Conservation (phyloP, 2,329 filamentous ascomycete genomes). For the Phaeomoniella chlamydospora region DNA sequence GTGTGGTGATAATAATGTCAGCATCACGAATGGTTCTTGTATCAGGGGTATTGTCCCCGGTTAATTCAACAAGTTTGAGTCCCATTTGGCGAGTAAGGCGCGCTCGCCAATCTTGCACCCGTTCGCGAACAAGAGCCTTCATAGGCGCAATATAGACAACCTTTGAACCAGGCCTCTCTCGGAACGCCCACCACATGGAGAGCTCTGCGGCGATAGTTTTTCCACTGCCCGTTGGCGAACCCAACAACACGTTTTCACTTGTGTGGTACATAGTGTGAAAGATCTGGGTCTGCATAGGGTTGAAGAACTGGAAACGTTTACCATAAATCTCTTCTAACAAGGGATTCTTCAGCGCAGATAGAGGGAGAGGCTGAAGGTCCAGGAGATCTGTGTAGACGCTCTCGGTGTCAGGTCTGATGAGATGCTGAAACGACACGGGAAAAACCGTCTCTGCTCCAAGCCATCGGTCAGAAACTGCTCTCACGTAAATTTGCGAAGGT, state of each 20-base stretch:
- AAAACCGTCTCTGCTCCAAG: constrained; percentile 91
- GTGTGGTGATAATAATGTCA: constrained; percentile 95
- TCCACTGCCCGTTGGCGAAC: constrained; percentile 90
- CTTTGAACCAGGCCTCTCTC: constrained; percentile 85
- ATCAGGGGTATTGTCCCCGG: constrained; percentile 94
- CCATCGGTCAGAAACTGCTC: constrained; percentile 90
- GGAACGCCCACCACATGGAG: constrained; percentile 99
- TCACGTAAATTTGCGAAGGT: constrained; percentile 89
- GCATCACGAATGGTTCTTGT: constrained; percentile 90
- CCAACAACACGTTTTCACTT: constrained; percentile 76
- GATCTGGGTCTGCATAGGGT: constrained; percentile 98
- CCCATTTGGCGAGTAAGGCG: constrained; percentile 72
- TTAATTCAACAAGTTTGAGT: constrained; percentile 84
- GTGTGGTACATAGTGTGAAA: constrained; percentile 96
- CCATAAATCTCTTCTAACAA: constrained; percentile 77
- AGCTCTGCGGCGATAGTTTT: constrained; percentile 94
- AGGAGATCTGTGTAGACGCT: constrained; percentile 92
- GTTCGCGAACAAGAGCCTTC: constrained; percentile 94
- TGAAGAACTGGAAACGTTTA: constrained; percentile 87
- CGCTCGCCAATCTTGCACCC: constrained; percentile 86
- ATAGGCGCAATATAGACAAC: constrained; percentile 98
- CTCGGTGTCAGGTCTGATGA: constrained; percentile 93
- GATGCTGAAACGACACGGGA: constrained; percentile 90
- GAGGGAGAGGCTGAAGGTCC: constrained; percentile 76
- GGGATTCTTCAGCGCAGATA: constrained; percentile 77